Evolutionary conservation across 345 rosid genomes (phyloP), one percentile per base, ranked within the genome.

Genomic region (Lenwebbia sp.): DNA sequence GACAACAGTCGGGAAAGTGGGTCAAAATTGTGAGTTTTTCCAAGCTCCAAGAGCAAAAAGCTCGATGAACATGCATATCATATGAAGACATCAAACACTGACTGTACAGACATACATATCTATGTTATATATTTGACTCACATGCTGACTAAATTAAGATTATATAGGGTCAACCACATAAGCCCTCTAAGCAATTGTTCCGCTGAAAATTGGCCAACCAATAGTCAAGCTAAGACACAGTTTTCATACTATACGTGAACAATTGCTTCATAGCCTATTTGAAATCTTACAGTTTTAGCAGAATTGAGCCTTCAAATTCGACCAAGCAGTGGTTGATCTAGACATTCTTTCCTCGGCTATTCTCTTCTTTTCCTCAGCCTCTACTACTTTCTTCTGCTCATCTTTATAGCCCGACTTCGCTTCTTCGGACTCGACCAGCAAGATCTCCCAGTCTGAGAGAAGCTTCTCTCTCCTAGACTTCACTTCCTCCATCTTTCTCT

Each of bases 271-370:
- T 19, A 50, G n/a, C 7, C 22, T 25, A 3, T 17, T 19, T 5
- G n/a, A 76, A 62, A 28, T 5, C 57, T 12, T 30, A 17, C 1
- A 22, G 7, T 10, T 14, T 10, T 37, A 85, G 30, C 40, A 9
- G 52, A 85, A 85, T 2, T 74, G 62, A 28, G 65, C 50, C 86
- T 85, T 85, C 86, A 85, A 37, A 41, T 54, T 74, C 14, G 83
- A 85, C 83, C 86, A 85, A 40, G 83, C 86, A 25, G 83, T 37
- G 37, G 83, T 30, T n/a, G 86, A 70, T 53, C 83, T 49, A 28
- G 86, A 85, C 86, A 85, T 85, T 51, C 83, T 85, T 53, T 85
- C 86, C 65, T 85, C 86, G 53, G 86, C 86, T 14, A 85, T 53
- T 83, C 83, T 85, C 83, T 85, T 85, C 86, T 85, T 85, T 30